A percentile compares a stretch with the other conserved stretches of the same genome.
Conservation (phyloP, 805 yeast species). For the Priceomyces fermenticarens region DNA sequence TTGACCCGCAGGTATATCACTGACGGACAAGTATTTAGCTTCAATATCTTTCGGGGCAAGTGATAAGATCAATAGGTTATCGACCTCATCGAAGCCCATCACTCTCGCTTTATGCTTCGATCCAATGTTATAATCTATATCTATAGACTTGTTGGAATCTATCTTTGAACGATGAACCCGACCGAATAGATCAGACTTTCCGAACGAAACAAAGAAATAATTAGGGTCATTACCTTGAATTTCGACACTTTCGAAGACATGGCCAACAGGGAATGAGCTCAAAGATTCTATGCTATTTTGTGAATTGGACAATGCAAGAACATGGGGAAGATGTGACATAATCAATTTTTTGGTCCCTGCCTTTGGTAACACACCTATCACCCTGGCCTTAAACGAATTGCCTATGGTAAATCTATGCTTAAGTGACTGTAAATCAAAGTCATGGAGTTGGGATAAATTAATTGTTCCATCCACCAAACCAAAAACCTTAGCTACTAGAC, state of each 20-base stretch:
- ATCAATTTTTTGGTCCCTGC: conserved; percentile 56
- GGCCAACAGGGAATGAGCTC: conserved; percentile 80
- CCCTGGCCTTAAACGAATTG: conserved; percentile 63
- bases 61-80: conserved; percentile 64
- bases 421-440: conserved; percentile 44
- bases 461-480: conserved; percentile 75
- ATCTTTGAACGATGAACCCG: conserved; percentile 77
- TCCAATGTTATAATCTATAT: conserved; percentile 55
- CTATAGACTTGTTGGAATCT: conserved; percentile 44
- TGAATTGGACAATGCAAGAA: conserved; percentile 32
- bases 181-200: conserved; percentile 53
- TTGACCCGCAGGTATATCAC: conserved; percentile 78
- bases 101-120: conserved; percentile 76
- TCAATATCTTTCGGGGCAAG: conserved; percentile 63
- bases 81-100: conserved; percentile 63
- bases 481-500: conserved; percentile 67
- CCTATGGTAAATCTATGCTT: conserved; percentile 70
- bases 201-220: conserved; percentile 57
- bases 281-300: conserved; percentile 25
- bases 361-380: conserved; percentile 52
- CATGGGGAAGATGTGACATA: conserved; percentile 61
- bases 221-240: conserved; percentile 58
- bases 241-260: conserved; percentile 54
- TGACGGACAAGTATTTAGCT: conserved; percentile 61
- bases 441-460: conserved; percentile 61